phyloP scores from a whole-genome alignment of 805 yeast species.

The Sugiyamaella floridensis region DNA sequence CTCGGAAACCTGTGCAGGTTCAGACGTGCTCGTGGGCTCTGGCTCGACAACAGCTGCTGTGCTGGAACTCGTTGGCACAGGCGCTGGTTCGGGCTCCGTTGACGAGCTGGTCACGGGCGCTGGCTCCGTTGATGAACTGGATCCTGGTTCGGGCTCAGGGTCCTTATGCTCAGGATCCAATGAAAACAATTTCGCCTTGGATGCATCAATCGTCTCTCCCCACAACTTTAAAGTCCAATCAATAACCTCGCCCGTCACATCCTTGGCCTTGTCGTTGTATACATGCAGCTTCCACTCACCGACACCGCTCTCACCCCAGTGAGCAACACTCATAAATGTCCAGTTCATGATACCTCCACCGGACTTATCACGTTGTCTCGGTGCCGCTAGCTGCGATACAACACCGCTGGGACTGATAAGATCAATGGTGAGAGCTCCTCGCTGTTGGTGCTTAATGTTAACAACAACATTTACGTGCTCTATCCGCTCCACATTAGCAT shows the following conservation, averaged over 20 bases:
- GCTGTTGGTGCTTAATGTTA: conserved; percentile 50
- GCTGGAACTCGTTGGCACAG: background rate
- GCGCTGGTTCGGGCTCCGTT: background rate
- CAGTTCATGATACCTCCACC: conserved; percentile 62
- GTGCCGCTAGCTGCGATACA: conserved; percentile 63
- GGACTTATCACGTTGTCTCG: conserved; percentile 53
- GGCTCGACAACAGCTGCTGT: background rate
- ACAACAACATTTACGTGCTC: conserved; percentile 86
- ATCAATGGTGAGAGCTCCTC: conserved; percentile 66
- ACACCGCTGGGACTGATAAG: conserved; percentile 73
- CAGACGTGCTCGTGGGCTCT: background rate
- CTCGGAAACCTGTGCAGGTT: conserved; percentile 4
- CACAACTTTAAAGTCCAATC: conserved; percentile 75
- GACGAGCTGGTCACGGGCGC: conserved; percentile 14
- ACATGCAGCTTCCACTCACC: conserved; percentile 83
- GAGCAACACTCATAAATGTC: conserved; percentile 97
- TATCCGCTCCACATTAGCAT: conserved; percentile 57
- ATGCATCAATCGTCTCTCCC: conserved; percentile 68
- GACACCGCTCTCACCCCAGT: conserved; percentile 80
- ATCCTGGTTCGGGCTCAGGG: conserved; percentile 22
- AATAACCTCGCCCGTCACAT: conserved; percentile 33
- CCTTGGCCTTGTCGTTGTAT: conserved; percentile 26
- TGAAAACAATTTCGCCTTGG: conserved; percentile 52
- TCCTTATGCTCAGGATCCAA: conserved; percentile 33
- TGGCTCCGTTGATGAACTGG: conserved; percentile 11